phyloP scores from a whole-genome alignment of 352 stramenopile genomes.

The Globisporangium perplexum region DNA sequence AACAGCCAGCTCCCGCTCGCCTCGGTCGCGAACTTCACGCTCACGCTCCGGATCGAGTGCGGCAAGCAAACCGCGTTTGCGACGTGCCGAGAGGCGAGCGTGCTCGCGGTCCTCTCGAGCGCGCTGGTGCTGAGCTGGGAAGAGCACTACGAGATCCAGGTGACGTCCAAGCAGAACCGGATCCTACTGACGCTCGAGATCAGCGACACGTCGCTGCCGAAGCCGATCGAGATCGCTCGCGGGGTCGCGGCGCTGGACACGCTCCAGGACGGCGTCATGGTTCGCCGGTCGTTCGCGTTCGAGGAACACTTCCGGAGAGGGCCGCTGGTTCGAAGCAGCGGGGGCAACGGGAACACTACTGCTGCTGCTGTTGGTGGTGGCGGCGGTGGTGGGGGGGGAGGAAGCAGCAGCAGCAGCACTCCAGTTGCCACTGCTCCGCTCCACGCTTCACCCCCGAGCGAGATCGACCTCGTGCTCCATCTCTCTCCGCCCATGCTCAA shows the following conservation, averaged over 20 bases:
- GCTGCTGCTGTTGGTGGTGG: no score
- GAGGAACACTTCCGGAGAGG: conserved; percentile 55
- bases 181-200: conserved; percentile 49
- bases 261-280: conserved; percentile 36
- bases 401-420: not conserved
- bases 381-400: no score
- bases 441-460: conserved; percentile 12
- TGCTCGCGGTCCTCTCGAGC: conserved; percentile 25
- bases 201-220: conserved; percentile 23
- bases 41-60: conserved; percentile 46
- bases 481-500: conserved; percentile 49
- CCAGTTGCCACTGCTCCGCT: not conserved
- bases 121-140: conserved; percentile 44
- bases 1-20: conserved; percentile 8
- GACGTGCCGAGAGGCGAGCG: conserved; percentile 36
- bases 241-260: conserved; percentile 24
- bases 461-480: conserved; percentile 57
- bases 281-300: conserved; percentile 21
- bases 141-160: conserved; percentile 59
- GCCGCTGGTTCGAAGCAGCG: conserved; percentile 3
- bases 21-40: conserved; percentile 24
- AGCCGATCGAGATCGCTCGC: conserved; percentile 39
- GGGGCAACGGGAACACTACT: not conserved
- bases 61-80: conserved; percentile 34
- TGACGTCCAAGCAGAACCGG: conserved; percentile 20